Conservation (phyloP, 148 eudicot genomes). For the Rheum nobile region DNA sequence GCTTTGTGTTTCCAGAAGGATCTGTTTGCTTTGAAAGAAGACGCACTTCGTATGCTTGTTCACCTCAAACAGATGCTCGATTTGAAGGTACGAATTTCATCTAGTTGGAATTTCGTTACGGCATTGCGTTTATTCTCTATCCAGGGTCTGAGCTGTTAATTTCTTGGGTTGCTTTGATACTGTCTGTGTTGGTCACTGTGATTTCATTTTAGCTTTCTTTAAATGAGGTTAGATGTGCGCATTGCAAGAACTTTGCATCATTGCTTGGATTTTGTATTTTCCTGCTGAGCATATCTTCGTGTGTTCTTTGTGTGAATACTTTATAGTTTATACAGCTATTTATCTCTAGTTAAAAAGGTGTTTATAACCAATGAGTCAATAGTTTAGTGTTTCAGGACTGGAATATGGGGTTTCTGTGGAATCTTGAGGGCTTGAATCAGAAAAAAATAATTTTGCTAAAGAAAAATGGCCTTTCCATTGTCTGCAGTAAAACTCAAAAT, state of each 20-base stretch:
- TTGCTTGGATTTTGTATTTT: background rate
- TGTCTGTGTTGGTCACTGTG: background rate
- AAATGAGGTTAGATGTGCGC: background rate
- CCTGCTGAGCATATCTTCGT: background rate
- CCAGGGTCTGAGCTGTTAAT: background rate
- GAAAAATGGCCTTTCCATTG: background rate
- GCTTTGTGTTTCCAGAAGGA: slow-evolving; percentile 33
- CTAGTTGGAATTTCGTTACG: background rate
- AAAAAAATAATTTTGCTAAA: too few species aligned
- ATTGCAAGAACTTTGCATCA: background rate
- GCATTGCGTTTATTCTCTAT: background rate
- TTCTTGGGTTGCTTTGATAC: background rate
- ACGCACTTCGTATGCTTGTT: slow-evolving; percentile 38
- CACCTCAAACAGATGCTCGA: slow-evolving; percentile 32
- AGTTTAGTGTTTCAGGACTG: background rate
- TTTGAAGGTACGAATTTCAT: slow-evolving; percentile 26
- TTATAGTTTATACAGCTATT: background rate
- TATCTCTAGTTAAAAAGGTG: background rate
- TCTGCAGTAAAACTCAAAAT: background rate
- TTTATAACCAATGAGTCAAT: background rate
- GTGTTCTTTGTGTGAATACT: background rate
- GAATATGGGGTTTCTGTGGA: background rate
- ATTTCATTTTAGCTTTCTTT: background rate
- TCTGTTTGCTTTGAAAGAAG: slow-evolving; percentile 25
- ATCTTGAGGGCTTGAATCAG: background rate